These are phyloP conservation scores for Plenodomus biglobosus DNA, from an alignment of 2,329 filamentous ascomycete species.

Conservation along the genomic window DNA sequence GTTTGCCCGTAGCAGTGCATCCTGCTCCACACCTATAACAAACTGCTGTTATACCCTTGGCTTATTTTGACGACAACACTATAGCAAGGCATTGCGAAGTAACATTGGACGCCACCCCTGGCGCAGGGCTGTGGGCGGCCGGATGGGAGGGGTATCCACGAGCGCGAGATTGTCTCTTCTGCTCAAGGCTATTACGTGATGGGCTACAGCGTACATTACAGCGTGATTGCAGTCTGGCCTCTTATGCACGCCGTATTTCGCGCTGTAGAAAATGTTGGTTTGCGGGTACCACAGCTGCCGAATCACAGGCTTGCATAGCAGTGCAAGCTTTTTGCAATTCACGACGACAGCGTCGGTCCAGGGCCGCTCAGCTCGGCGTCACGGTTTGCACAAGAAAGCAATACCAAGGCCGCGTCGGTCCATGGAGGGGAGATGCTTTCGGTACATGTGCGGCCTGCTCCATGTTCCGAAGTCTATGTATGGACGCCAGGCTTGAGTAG, in stretches of 20 bases:
- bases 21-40: slow-evolving; percentile 25
- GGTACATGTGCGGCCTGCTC: slow-evolving; percentile 9
- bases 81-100: slow-evolving; percentile 17
- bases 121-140: slow-evolving; percentile 24
- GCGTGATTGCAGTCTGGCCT: no score
- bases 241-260: slow-evolving; percentile 8
- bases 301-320: slow-evolving; percentile 25
- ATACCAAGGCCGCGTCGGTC: slow-evolving; percentile 13
- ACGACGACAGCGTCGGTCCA: no score
- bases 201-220: no score
- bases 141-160: slow-evolving; percentile 18
- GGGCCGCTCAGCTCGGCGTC: slow-evolving; percentile 15
- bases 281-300: no score
- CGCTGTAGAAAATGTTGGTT: slow-evolving; percentile 8
- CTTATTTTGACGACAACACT: slow-evolving; percentile 27
- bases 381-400: slow-evolving; percentile 17
- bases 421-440: slow-evolving; percentile 16
- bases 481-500: not conserved
- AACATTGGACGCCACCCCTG: slow-evolving; percentile 31
- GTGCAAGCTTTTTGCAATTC: slow-evolving; percentile 1
- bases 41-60: slow-evolving; percentile 24
- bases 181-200: slow-evolving; percentile 5
- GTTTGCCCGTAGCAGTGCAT: slow-evolving; percentile 26
- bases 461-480: slow-evolving; percentile 11
- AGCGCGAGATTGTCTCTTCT: slow-evolving; percentile 23